These are phyloP conservation scores for Penicillium maclennaniae DNA, from an alignment of 495 filamentous ascomycete genomes.

Conservation along the genomic window DNA sequence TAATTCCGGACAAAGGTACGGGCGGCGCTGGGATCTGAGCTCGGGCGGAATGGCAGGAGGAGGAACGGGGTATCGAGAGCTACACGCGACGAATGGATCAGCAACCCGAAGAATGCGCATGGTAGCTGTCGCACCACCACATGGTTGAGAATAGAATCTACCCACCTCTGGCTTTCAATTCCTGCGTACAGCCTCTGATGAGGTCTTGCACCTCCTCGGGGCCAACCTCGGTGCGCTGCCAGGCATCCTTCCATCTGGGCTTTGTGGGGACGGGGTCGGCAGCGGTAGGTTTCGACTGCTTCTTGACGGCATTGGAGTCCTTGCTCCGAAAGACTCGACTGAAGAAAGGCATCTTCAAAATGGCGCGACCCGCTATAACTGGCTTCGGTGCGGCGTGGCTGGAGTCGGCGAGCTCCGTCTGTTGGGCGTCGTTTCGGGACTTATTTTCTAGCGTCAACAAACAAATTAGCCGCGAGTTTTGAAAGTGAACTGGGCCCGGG, in stretches of 20 bases:
- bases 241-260: slow-evolving; percentile 85
- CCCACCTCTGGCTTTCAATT: slow-evolving; percentile 93
- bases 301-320: slow-evolving; percentile 58
- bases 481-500: slow-evolving; percentile 10
- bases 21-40: slow-evolving; percentile 84
- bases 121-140: slow-evolving; percentile 19
- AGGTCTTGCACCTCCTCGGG: slow-evolving; percentile 90
- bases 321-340: slow-evolving; percentile 68
- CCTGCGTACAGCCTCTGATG: slow-evolving; percentile 75
- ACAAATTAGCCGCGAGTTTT: slow-evolving; percentile 11
- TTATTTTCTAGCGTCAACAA: slow-evolving; percentile 17
- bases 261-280: slow-evolving; percentile 52
- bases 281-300: slow-evolving; percentile 51
- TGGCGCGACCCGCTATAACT: slow-evolving; percentile 10
- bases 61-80: slow-evolving; percentile 89
- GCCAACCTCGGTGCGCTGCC: slow-evolving; percentile 77
- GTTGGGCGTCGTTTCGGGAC: background rate
- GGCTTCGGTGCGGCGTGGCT: slow-evolving; percentile 1
- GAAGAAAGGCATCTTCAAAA: slow-evolving; percentile 57
- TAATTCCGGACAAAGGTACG: slow-evolving; percentile 91
- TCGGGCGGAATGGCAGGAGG: slow-evolving; percentile 92
- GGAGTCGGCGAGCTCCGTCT: background rate
- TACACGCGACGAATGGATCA: slow-evolving; percentile 42
- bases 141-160: slow-evolving; percentile 22
- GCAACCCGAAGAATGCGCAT: slow-evolving; percentile 30